Conservation (phyloP, 148 eudicot genomes). For the Chenopodium quinoa region DNA sequence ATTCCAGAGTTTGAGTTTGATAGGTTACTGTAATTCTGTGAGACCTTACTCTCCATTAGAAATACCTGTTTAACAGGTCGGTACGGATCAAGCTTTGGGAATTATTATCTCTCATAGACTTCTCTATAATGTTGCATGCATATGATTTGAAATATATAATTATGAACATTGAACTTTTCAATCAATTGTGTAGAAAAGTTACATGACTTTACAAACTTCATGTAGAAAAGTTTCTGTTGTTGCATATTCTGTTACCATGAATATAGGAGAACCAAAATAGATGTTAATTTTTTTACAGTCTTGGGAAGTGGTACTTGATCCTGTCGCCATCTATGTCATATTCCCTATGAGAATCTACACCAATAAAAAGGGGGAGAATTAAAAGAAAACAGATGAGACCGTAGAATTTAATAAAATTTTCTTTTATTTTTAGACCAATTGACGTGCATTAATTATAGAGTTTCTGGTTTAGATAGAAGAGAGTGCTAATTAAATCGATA, state of each 20-base stretch:
- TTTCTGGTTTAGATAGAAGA: background rate
- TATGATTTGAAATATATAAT: background rate
- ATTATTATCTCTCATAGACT: background rate
- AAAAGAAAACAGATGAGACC: background rate
- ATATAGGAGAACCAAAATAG: background rate
- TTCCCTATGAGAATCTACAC: no score
- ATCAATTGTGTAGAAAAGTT: background rate
- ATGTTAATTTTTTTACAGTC: no score
- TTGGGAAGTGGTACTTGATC: no score
- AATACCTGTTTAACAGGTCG: background rate
- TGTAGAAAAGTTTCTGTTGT: no score
- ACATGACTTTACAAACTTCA: background rate
- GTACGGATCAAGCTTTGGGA: background rate
- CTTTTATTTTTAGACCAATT: background rate
- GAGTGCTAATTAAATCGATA: constrained; percentile 17
- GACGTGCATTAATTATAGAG: background rate
- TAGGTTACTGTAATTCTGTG: background rate
- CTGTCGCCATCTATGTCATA: no score
- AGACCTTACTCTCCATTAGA: background rate
- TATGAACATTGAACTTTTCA: background rate
- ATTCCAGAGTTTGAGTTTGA: background rate
- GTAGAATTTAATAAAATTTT: no score
- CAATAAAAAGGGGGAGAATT: no score
- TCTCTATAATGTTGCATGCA: background rate
- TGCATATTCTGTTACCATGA: background rate